Conservation (phyloP, 202 grass and related monocot species). For the Carex arenaria region DNA sequence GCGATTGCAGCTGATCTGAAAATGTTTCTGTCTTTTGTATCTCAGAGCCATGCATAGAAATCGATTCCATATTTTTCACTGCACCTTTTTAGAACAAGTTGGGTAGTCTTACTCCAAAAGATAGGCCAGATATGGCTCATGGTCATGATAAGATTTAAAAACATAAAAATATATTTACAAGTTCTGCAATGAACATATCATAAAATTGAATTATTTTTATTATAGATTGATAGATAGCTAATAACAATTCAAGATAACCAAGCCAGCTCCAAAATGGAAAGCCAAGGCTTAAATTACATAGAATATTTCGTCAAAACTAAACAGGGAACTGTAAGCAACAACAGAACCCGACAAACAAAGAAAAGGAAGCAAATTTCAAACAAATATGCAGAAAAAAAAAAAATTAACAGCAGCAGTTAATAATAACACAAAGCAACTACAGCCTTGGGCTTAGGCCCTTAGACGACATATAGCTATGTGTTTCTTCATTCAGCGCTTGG, state of each 20-base stretch:
- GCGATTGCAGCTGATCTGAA: no score
- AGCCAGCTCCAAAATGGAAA: not conserved
- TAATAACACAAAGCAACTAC: not conserved
- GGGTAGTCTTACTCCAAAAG: not conserved
- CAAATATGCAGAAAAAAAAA: not conserved
- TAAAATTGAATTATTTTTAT: not conserved
- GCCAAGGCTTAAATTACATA: not conserved
- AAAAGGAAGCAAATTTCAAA: not conserved
- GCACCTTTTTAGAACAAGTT: not conserved
- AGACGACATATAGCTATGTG: not conserved
- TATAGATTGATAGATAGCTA: not conserved
- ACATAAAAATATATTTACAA: not conserved
- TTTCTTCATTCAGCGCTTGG: conserved; percentile 14
- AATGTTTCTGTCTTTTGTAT: no score
- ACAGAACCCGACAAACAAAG: not conserved
- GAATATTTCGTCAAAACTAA: not conserved
- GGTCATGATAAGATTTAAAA: not conserved
- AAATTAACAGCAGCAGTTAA: not conserved
- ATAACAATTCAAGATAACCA: not conserved
- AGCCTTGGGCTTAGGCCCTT: not conserved
- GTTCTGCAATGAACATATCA: not conserved
- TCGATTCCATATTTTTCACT: no score
- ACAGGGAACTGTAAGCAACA: not conserved
- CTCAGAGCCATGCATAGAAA: no score
- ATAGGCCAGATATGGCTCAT: not conserved